A percentile compares a stretch with the other conserved stretches of the same genome.
phyloP scores from a whole-genome alignment of 768 basidiomycete species.

The Mycena albidolilacea region DNA sequence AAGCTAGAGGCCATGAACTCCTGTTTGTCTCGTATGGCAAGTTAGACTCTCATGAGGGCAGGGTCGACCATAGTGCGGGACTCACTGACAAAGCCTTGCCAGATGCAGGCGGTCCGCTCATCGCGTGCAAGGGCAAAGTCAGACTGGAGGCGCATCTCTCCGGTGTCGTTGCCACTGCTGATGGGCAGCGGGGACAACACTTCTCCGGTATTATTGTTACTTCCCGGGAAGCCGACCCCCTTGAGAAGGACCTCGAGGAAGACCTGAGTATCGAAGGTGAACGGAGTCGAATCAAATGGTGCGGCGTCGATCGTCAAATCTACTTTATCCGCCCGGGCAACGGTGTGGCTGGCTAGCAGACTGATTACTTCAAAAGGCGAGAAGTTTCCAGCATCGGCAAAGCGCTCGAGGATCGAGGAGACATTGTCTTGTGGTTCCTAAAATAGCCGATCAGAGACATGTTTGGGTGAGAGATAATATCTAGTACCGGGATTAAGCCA shows the following conservation, averaged over 20 bases:
- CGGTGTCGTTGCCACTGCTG: constrained; percentile 38
- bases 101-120: constrained; percentile 42
- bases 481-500: constrained; percentile 42
- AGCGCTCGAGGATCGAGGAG: constrained; percentile 39
- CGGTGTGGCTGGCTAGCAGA: constrained; percentile 45
- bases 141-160: constrained; percentile 58
- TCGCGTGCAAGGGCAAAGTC: constrained; percentile 48
- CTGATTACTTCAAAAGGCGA: constrained; percentile 44
- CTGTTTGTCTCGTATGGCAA: constrained; percentile 1
- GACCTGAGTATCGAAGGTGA: constrained; percentile 53
- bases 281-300: constrained; percentile 56
- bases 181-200: constrained; percentile 48
- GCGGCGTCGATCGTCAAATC: constrained; percentile 46
- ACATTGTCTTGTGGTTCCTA: constrained; percentile 42
- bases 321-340: constrained; percentile 18
- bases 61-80: neutral
- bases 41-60: neutral
- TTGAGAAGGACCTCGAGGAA: constrained; percentile 53
- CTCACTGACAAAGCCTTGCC: constrained; percentile 38
- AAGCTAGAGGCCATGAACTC: constrained; percentile 14
- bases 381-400: constrained; percentile 33
- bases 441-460: neutral
- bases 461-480: neutral
- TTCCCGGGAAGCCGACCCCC: constrained; percentile 42
- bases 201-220: constrained; percentile 47